Evolutionary conservation across 306 rosid species (phyloP).

Genomic region (Vicia villosa): DNA sequence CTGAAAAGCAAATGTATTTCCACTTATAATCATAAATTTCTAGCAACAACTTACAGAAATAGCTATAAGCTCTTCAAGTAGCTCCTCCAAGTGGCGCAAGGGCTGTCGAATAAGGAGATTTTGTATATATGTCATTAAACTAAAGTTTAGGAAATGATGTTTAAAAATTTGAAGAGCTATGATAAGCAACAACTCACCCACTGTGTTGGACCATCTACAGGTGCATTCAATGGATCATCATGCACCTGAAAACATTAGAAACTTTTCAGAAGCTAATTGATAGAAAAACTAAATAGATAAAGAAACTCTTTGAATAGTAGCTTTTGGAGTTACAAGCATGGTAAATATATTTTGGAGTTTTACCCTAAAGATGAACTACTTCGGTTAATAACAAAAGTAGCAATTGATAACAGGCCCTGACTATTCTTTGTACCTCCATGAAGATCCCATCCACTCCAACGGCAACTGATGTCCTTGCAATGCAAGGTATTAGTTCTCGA

Average conservation of each 20-base stretch:
- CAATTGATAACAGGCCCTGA: constrained; percentile 13
- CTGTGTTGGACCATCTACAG: constrained; percentile 97
- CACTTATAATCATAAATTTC: constrained; percentile 7
- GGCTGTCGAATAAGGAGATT: constrained; percentile 59
- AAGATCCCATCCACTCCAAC: constrained; percentile 98
- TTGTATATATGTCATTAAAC: constrained; percentile 13
- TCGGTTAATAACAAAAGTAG: constrained; percentile 6
- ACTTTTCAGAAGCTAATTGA: constrained; percentile 33
- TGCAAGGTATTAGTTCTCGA: constrained; percentile 94
- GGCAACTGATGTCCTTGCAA: constrained; percentile 93
- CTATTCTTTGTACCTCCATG: constrained; percentile 74
- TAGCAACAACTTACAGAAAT: constrained; percentile 75
- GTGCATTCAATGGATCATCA: constrained; percentile 90
- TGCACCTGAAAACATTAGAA: constrained; percentile 67
- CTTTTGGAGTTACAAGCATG: neutral
- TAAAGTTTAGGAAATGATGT: constrained; percentile 16
- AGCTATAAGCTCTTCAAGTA: constrained; percentile 90
- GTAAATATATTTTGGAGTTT: constrained; percentile 3
- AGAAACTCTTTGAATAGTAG: constrained; percentile 4
- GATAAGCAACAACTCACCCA: constrained; percentile 65
- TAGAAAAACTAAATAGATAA: too few species aligned
- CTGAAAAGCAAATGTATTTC: constrained; percentile 10
- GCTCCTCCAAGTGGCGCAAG: constrained; percentile 87
- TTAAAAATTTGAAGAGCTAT: constrained; percentile 15
- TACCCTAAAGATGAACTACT: neutral